Percentiles rank a stretch among this genome's conserved stretches.
These are phyloP conservation scores for Kockiozyma suomiensis DNA, from an alignment of 805 yeast genomes.

Conservation along the genomic window DNA sequence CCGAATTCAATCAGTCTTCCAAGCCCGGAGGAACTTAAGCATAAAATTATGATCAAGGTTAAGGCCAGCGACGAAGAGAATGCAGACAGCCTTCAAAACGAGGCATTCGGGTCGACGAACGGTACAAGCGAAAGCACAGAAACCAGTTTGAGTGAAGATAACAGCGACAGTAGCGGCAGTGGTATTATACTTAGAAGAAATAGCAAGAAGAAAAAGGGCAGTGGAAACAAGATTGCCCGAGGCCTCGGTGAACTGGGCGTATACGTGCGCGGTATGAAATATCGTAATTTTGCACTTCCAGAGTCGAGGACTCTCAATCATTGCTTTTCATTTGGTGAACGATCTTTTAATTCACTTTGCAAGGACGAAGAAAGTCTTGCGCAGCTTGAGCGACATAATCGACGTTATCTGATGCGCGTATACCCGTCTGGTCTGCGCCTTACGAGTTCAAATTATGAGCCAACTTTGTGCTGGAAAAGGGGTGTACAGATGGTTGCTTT, in stretches of 20 bases:
- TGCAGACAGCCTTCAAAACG: slow-evolving; percentile 16
- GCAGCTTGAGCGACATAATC: slow-evolving; percentile 75
- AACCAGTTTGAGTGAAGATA: slow-evolving; percentile 42
- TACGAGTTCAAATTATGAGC: slow-evolving; percentile 79
- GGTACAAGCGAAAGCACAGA: slow-evolving; percentile 42
- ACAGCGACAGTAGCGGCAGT: slow-evolving; percentile 41
- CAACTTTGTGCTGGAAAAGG: slow-evolving; percentile 74
- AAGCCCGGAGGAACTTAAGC: slow-evolving; percentile 71
- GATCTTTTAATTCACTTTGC: slow-evolving; percentile 61
- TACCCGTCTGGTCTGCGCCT: slow-evolving; percentile 83
- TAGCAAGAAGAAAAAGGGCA: slow-evolving; percentile 26
- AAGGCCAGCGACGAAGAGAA: slow-evolving; percentile 53
- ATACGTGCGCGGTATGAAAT: slow-evolving; percentile 74
- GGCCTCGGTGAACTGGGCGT: slow-evolving; percentile 64
- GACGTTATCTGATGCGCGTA: slow-evolving; percentile 72
- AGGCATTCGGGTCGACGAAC: slow-evolving; percentile 29
- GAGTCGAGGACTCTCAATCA: slow-evolving; percentile 81
- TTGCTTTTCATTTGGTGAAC: slow-evolving; percentile 84
- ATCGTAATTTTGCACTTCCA: slow-evolving; percentile 79
- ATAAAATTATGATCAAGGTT: slow-evolving; percentile 74
- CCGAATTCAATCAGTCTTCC: slow-evolving; percentile 52
- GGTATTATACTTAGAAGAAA: slow-evolving; percentile 25
- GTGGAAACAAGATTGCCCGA: slow-evolving; percentile 39
- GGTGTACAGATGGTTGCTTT: slow-evolving; percentile 97
- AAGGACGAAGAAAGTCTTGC: slow-evolving; percentile 59